These are phyloP conservation scores for Coemansia sp. DNA, from an alignment of 192 early-diverging fungal species.

Conservation along the genomic window DNA sequence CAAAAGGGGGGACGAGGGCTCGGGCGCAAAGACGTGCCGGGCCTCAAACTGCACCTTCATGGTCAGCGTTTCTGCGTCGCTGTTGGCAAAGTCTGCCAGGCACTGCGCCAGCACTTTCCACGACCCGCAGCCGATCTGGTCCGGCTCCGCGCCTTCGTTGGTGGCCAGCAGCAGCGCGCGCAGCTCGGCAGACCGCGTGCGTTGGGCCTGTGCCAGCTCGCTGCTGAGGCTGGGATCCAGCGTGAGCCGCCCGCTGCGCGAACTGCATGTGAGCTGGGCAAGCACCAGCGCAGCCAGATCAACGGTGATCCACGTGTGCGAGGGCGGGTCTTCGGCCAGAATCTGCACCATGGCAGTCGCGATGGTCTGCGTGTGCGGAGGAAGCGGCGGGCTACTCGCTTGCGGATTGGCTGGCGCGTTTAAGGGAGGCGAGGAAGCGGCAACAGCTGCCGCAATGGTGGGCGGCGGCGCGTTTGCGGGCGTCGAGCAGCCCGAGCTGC, in stretches of 20 bases:
- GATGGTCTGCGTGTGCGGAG: conserved; percentile 24
- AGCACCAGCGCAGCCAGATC: conserved; percentile 33
- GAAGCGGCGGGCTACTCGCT: neutral
- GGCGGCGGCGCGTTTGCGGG: neutral
- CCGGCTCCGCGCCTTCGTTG: neutral
- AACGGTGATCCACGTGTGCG: conserved; percentile 34
- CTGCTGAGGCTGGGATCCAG: conserved; percentile 19
- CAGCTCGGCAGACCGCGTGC: conserved; percentile 32
- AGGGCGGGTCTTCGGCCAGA: conserved; percentile 24
- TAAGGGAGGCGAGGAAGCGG: neutral
- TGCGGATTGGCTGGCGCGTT: neutral
- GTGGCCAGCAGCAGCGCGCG: conserved; percentile 27
- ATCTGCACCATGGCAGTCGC: conserved; percentile 36
- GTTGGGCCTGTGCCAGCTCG: conserved; percentile 26
- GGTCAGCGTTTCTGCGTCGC: conserved; percentile 21
- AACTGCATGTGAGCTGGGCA: conserved; percentile 17
- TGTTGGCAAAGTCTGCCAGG: conserved; percentile 42
- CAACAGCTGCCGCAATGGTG: conserved; percentile 3
- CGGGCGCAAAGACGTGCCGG: conserved; percentile 22
- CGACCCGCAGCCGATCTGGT: conserved; percentile 11
- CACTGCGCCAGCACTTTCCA: conserved; percentile 42
- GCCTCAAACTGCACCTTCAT: conserved; percentile 37
- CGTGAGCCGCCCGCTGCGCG: conserved; percentile 13
- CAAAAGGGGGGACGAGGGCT: neutral
- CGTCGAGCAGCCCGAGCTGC: neutral